Evolutionary conservation across 2,329 filamentous ascomycete species (phyloP), one percentile per base, ranked within the genome.

Genomic region (Fusarium temperatum): DNA sequence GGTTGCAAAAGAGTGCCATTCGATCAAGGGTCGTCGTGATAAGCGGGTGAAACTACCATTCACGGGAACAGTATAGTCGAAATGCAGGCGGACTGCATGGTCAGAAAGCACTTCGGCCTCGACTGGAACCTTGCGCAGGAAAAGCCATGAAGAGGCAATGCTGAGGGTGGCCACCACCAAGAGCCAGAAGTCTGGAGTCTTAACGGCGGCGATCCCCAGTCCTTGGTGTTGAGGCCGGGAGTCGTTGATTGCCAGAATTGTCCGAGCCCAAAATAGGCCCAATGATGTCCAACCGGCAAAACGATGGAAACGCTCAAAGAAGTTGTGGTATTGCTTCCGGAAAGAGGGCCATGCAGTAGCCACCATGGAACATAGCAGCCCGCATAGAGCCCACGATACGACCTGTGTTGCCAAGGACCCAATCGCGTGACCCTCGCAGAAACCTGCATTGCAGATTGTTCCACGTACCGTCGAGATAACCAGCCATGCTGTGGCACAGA

Each of bases 1-100:
- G 3, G 91, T 91, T 48, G 93, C 93, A 78, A 95, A 95, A 1
- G 90, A 89, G 82, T 95, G 93, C 87, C 92, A 94, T 81, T 95
- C 93, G 14, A 87, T 82, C 44, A 94, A 84, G 0, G 92, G 92
- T 14, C 86, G 85, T 60, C 87, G 87, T 7, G 92, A 89, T 30
- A 94, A 82, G 45, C 91, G 89, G 7, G 82, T 83, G 69, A 84
- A 84, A 75, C 76, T 83, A 1, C 83, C 83, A 51, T 83, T 84
- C 59, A 87, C 85, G 14, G 90, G 89, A 28, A 88, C 85, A 24
- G 88, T 87, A 81, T 93, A 91, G 78, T 87, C 84, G 77, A 95
- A 93, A 78, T 92, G 89, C 26, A 96, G 87, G 45, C 91, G 89
- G 36, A 94, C 84, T 44, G 93, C 93, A 82, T 95, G 93, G 28